phyloP scores from a whole-genome alignment of 805 yeast species.

The Candida boleticola region DNA sequence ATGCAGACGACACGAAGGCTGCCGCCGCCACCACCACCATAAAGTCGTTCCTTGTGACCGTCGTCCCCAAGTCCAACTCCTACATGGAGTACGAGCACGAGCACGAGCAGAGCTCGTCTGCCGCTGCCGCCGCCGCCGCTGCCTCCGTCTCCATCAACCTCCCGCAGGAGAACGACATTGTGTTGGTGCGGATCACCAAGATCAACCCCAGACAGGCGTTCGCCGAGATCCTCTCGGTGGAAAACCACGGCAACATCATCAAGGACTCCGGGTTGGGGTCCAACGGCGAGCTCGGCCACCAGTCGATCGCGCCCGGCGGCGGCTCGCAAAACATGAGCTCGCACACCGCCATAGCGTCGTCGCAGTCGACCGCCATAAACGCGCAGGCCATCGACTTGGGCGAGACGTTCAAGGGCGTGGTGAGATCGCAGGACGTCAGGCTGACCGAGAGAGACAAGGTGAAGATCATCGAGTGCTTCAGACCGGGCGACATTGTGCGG shows the following conservation, averaged over 20 bases:
- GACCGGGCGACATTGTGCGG: constrained; percentile 90
- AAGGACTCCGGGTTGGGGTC: constrained; percentile 68
- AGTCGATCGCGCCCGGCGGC: constrained; percentile 45
- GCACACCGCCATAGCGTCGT: constrained; percentile 35
- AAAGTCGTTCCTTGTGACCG: constrained; percentile 27
- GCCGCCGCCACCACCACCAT: constrained; percentile 9
- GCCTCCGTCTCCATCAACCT: constrained; percentile 44
- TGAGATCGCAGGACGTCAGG: constrained; percentile 84
- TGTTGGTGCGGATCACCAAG: constrained; percentile 70
- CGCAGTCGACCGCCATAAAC: constrained; percentile 36
- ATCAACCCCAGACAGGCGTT: constrained; percentile 68
- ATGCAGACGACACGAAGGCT: constrained; percentile 13
- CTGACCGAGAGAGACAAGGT: constrained; percentile 89
- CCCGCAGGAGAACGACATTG: constrained; percentile 84
- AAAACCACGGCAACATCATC: constrained; percentile 55
- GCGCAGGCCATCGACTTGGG: constrained; percentile 66
- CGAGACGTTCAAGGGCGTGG: constrained; percentile 83
- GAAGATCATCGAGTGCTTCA: constrained; percentile 71
- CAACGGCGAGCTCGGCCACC: constrained; percentile 42
- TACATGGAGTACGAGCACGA: constrained; percentile 24
- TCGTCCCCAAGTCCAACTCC: constrained; percentile 24
- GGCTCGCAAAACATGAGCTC: constrained; percentile 47
- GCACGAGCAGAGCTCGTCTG: constrained; percentile 12
- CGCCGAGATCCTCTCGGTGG: constrained; percentile 71
- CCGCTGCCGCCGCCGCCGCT: constrained; percentile 5